These are phyloP conservation scores for Celoporthe dispersa DNA, from an alignment of 2,329 filamentous ascomycete genomes.

Conservation along the genomic window DNA sequence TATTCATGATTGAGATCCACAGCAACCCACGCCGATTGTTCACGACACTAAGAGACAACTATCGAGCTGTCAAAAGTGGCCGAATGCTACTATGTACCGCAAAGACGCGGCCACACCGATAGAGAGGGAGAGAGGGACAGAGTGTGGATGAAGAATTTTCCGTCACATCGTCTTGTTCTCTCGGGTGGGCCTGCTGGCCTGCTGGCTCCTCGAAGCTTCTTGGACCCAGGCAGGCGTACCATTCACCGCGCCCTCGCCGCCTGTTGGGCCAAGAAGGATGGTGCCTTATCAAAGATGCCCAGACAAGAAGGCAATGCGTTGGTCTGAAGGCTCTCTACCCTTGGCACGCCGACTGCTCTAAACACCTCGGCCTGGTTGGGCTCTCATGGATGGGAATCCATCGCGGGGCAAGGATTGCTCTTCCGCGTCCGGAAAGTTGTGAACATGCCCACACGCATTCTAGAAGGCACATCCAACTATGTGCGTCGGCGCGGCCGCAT, in stretches of 20 bases:
- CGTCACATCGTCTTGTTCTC: background rate
- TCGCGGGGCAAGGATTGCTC: too few species aligned
- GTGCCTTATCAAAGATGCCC: background rate
- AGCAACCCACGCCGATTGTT: conserved; percentile 20
- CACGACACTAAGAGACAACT: background rate
- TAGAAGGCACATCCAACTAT: conserved; percentile 1
- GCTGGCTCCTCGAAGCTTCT: background rate
- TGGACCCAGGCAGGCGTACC: background rate
- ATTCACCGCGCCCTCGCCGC: background rate
- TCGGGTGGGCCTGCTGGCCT: background rate
- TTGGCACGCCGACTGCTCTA: background rate
- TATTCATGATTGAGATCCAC: conserved; percentile 21
- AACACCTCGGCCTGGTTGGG: background rate
- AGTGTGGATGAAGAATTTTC: background rate
- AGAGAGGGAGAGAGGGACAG: background rate
- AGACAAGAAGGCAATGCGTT: conserved; percentile 6
- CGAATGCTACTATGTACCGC: conserved; percentile 17
- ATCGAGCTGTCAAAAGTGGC: conserved; percentile 6
- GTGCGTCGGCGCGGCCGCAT: conserved; percentile 13
- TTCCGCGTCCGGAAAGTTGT: background rate
- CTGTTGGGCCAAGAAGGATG: background rate
- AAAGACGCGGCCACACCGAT: conserved; percentile 27
- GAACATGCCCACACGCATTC: background rate
- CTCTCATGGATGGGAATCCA: conserved; percentile 3
- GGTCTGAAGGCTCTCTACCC: background rate